Evolutionary conservation across 805 yeast species (phyloP), one percentile per base, ranked within the genome.

Genomic region (Zygosaccharomyces kombuchaensis): DNA sequence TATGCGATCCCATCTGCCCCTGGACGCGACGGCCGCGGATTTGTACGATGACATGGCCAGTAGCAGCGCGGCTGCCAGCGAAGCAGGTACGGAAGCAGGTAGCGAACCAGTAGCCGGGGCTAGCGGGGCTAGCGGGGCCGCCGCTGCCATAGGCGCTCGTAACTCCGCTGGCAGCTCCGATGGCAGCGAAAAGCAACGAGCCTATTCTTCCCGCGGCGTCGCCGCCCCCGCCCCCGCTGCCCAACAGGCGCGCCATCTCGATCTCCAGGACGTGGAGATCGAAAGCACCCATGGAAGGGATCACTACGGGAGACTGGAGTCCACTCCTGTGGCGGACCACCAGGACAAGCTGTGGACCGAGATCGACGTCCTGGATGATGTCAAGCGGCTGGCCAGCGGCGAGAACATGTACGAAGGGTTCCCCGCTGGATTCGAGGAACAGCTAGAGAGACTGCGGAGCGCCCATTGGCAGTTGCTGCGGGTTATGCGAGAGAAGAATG

Each of bases 281-380:
- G 29, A 36, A 13, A 25, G 31, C 17, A 14, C 36, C 16, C 49
- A 49, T 14, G 52, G 49, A 2, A 43, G 34, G 1, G 52, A 49
- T 25, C 49, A 49, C 36, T 49, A 45, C 40, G 52, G 52, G 10
- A 43, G 44, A 21, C 44, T 49, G 26, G 52, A 49, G 30, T 31
- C 80, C 0, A 66, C 70, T 41, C 87, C 88, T 6, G 70, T 73
- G 39, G 81, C 78, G 16, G 81, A 85, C 44, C 70, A 77, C 49
- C 89, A 82, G 66, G 96, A 87, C 64, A 75, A 76, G 57, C 71
- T 87, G 37, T 90, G 96, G 95, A 82, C 91, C 6, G 95, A 87
- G 54, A 81, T 89, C 40, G 96, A 86, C 56, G 83, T 86, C 0
- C 71, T 91, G 51, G 90, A 87, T 52, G 95, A 87, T 52, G 93